phyloP scores from a whole-genome alignment of 1,284 basidiomycete species.

The Cerrena zonata region DNA sequence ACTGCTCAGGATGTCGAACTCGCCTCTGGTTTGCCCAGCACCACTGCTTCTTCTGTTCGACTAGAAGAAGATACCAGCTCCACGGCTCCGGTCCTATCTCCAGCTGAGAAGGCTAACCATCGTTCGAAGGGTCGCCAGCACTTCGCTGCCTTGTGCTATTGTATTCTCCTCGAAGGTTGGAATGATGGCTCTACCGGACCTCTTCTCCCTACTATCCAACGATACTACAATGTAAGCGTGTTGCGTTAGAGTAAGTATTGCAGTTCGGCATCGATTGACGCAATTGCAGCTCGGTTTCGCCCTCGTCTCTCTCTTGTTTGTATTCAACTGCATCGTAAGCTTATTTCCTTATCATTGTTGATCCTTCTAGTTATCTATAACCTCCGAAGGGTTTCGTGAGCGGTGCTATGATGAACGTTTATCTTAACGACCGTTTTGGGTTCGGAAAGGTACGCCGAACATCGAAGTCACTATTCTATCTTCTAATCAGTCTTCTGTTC shows the following conservation, averaged over 20 bases:
- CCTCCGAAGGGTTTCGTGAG: conserved; percentile 43
- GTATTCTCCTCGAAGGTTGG: conserved; percentile 48
- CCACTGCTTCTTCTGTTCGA: conserved; percentile 17
- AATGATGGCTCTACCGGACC: conserved; percentile 54
- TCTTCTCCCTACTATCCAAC: conserved; percentile 50
- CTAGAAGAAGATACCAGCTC: conserved; percentile 18
- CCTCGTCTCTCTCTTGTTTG: conserved; percentile 45
- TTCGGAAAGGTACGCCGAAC: conserved; percentile 38
- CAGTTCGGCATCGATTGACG: conserved; percentile 19
- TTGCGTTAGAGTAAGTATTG: too few relatives aligned
- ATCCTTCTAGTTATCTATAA: conserved; percentile 34
- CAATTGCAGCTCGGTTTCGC: conserved; percentile 38
- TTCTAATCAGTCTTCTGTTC: too few relatives aligned
- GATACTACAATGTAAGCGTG: conserved; percentile 47
- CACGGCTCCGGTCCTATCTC: conserved; percentile 15
- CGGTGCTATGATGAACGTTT: conserved; percentile 50
- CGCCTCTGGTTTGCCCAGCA: conserved; percentile 17
- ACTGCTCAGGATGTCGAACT: conserved; percentile 16
- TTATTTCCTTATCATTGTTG: conserved; percentile 37
- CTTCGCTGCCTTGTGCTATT: conserved; percentile 30
- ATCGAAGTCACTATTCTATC: too few relatives aligned
- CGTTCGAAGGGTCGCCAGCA: conserved; percentile 22
- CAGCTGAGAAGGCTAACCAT: conserved; percentile 15
- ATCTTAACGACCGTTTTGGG: conserved; percentile 48
- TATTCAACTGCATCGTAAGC: conserved; percentile 25